Conservation (phyloP, 345 rosid species). For the Citrus australasica region DNA sequence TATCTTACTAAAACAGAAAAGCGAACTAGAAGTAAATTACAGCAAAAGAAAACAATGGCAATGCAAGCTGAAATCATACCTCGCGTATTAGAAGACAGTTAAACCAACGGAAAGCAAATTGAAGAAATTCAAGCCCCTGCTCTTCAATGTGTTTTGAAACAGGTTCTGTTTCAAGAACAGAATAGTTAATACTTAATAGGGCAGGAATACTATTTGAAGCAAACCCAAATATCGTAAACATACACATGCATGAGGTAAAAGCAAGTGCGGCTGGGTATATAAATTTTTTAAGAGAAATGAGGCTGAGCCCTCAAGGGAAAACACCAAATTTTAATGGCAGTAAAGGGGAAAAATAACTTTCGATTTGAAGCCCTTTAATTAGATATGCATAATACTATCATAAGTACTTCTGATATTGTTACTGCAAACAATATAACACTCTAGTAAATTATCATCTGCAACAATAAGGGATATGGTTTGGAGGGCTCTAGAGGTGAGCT, state of each 20-base stretch:
- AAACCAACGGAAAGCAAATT: constrained; percentile 98
- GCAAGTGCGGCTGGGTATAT: background rate
- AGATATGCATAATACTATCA: background rate
- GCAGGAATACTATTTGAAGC: constrained; percentile 2
- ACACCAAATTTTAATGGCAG: background rate
- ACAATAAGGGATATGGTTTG: background rate
- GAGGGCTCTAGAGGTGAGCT: background rate
- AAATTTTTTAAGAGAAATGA: background rate
- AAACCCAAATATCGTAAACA: background rate
- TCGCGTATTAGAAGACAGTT: constrained; percentile 96
- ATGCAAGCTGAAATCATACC: constrained; percentile 37
- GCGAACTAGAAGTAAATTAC: background rate
- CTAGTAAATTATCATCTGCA: no score
- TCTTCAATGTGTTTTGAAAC: constrained; percentile 94
- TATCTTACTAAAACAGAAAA: background rate
- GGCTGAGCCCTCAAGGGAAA: background rate
- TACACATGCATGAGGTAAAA: background rate
- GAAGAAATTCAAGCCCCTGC: constrained; percentile 97
- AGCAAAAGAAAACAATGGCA: background rate
- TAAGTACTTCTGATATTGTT: no score
- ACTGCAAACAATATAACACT: no score
- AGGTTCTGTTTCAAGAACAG: constrained; percentile 54
- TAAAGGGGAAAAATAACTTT: background rate
- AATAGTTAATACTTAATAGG: background rate
- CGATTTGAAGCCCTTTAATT: background rate